A percentile compares a stretch with the other conserved stretches of the same genome.
Conservation (phyloP, 495 filamentous ascomycete species). For the Neurospora sp. region DNA sequence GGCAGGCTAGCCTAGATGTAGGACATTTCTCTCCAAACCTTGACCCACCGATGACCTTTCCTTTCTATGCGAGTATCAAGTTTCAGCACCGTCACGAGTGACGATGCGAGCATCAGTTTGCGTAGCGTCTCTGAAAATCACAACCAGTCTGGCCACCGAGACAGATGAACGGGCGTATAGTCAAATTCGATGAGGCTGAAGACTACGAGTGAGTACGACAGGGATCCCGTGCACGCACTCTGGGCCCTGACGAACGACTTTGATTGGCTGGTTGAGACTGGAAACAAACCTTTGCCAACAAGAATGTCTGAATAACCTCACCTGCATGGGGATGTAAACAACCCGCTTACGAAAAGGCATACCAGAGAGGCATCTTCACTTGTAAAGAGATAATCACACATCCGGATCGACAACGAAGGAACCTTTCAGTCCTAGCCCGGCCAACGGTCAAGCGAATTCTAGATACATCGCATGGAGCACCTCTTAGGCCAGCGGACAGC, state of each 20-base stretch:
- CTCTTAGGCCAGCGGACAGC: background rate
- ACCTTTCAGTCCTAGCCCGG: background rate
- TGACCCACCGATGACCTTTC: background rate
- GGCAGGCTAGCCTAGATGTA: background rate
- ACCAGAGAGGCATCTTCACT: background rate
- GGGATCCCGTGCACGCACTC: background rate
- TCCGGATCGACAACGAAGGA: background rate
- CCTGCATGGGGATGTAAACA: background rate
- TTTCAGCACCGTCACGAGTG: background rate
- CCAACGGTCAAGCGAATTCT: background rate
- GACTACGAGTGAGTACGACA: background rate
- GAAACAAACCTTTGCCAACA: background rate
- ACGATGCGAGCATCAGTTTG: background rate
- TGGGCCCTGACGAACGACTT: background rate
- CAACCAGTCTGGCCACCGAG: background rate
- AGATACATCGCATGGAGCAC: background rate
- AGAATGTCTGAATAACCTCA: background rate
- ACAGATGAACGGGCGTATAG: background rate
- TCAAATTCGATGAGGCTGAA: background rate
- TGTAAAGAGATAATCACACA: background rate
- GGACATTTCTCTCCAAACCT: background rate
- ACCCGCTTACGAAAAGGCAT: background rate
- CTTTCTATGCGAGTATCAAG: background rate
- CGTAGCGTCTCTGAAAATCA: background rate
- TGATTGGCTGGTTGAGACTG: background rate